phyloP scores from a whole-genome alignment of 1,284 basidiomycete genomes.

The Pseudozyma flocculosa region DNA sequence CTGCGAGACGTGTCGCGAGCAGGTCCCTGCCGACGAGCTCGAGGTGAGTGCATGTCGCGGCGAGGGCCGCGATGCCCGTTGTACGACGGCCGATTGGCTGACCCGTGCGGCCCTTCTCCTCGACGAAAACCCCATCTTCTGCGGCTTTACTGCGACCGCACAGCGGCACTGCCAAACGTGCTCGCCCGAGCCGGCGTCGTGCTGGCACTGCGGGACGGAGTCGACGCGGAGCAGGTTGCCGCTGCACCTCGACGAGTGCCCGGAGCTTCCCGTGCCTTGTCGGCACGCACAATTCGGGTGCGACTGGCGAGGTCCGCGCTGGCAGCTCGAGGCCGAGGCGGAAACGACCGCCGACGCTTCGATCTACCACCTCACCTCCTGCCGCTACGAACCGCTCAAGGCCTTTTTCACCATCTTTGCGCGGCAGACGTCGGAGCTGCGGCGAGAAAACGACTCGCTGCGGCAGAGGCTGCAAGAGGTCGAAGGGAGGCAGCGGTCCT shows the following conservation, averaged over 20 bases:
- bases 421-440: conserved; percentile 15
- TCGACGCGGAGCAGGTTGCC: conserved; percentile 22
- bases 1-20: conserved; percentile 21
- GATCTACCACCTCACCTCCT: conserved; percentile 19
- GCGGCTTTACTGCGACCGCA: neutral
- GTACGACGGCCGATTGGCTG: too few relatives aligned
- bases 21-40: conserved; percentile 14
- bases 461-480: conserved; percentile 12
- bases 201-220: conserved; percentile 12
- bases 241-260: conserved; percentile 21
- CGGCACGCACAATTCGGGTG: conserved; percentile 28
- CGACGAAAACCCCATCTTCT: neutral
- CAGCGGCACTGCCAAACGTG: conserved; percentile 11
- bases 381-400: conserved; percentile 30
- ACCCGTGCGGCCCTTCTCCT: neutral
- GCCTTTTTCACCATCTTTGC: conserved; percentile 23
- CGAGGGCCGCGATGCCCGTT: too few relatives aligned
- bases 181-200: conserved; percentile 20
- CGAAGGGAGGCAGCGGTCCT: conserved; percentile 10
- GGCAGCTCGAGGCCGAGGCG: conserved; percentile 8
- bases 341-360: neutral
- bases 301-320: conserved; percentile 24
- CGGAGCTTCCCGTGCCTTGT: conserved; percentile 16
- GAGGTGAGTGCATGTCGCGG: too few relatives aligned
- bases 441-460: conserved; percentile 21